phyloP scores from a whole-genome alignment of 768 basidiomycete genomes.

The Tulasnella sp. region DNA sequence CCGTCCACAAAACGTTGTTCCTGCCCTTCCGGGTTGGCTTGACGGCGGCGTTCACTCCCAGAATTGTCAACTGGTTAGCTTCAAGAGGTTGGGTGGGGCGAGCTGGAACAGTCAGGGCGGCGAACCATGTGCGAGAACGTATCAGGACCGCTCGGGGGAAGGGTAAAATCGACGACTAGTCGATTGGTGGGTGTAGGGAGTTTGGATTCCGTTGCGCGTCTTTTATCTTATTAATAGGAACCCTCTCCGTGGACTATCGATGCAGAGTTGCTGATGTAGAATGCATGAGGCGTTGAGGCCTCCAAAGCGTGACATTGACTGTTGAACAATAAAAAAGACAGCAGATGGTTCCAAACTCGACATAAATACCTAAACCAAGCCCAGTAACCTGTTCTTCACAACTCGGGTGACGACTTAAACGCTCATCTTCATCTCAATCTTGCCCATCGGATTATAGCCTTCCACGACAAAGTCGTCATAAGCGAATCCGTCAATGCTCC shows the following conservation, averaged over 20 bases:
- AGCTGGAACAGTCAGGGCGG: slow-evolving; percentile 65
- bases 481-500: slow-evolving; percentile 74
- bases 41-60: slow-evolving; percentile 81
- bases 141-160: slow-evolving; percentile 15
- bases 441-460: slow-evolving; percentile 78
- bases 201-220: background rate
- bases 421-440: slow-evolving; percentile 96
- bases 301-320: slow-evolving; percentile 8
- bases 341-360: background rate
- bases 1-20: slow-evolving; percentile 92
- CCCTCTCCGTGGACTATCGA: background rate
- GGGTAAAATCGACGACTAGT: slow-evolving; percentile 7
- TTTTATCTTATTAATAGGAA: background rate
- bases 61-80: slow-evolving; percentile 81
- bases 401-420: slow-evolving; percentile 46
- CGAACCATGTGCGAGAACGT: slow-evolving; percentile 16
- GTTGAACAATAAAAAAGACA: background rate
- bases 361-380: background rate
- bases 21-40: slow-evolving; percentile 84
- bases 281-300: slow-evolving; percentile 5
- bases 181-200: background rate
- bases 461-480: slow-evolving; percentile 80
- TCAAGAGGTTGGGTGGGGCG: slow-evolving; percentile 75
- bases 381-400: background rate
- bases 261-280: background rate